These are phyloP conservation scores for Exophiala spinifera DNA, from an alignment of 2,329 filamentous ascomycete species.

Conservation along the genomic window DNA sequence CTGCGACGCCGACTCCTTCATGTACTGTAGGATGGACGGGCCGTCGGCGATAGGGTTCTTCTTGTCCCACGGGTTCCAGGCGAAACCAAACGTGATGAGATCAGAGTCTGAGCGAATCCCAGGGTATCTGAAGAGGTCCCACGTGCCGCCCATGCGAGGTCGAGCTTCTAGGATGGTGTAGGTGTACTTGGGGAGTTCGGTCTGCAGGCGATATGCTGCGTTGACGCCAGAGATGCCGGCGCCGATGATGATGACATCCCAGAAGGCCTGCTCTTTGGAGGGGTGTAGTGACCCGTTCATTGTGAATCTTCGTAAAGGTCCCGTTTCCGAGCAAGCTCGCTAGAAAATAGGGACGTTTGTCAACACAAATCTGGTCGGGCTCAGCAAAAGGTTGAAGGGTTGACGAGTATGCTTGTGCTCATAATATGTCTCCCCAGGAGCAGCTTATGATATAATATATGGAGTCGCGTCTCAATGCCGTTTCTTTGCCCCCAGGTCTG, in stretches of 20 bases:
- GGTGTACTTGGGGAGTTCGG: conserved; percentile 50
- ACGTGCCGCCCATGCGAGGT: conserved; percentile 66
- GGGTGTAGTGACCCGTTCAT: too few species aligned
- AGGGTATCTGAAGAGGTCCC: conserved; percentile 73
- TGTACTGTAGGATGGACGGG: conserved; percentile 52
- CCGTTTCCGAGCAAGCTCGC: not conserved
- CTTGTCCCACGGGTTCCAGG: conserved; percentile 65
- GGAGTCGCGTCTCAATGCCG: too few species aligned
- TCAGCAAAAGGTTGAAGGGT: too few species aligned
- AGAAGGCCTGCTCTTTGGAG: too few species aligned
- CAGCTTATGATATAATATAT: too few species aligned
- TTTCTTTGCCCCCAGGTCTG: too few species aligned
- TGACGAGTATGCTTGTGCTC: too few species aligned
- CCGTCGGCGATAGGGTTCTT: conserved; percentile 51
- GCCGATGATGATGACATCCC: conserved; percentile 63
- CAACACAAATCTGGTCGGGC: too few species aligned
- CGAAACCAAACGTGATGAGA: conserved; percentile 61
- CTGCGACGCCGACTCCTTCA: conserved; percentile 49
- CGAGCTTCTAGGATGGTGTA: conserved; percentile 69
- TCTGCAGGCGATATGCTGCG: conserved; percentile 66
- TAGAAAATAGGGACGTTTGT: too few species aligned
- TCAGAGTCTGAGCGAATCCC: conserved; percentile 63
- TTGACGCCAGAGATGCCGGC: conserved; percentile 75
- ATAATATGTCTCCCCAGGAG: too few species aligned
- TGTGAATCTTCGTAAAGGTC: too few species aligned